Percentiles rank a stretch among this genome's conserved stretches.
Conservation (phyloP, 2,329 filamentous ascomycete genomes). For the Endocalyx cinctus region DNA sequence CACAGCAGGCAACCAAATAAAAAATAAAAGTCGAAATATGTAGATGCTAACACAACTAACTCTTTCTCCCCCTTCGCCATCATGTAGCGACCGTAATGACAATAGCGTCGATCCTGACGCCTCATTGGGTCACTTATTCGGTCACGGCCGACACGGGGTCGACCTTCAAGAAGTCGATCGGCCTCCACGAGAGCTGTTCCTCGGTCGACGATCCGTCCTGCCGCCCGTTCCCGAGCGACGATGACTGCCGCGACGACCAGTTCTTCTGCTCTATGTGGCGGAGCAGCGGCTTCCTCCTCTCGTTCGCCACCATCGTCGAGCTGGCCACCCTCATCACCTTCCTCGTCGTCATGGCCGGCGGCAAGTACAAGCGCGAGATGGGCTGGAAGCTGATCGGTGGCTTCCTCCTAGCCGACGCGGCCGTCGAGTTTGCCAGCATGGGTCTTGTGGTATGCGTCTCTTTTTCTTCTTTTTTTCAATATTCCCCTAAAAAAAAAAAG, state of each 20-base stretch:
- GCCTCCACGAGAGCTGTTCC: constrained; percentile 78
- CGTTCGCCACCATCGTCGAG: constrained; percentile 76
- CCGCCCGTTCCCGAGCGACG: constrained; percentile 60
- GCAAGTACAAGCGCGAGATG: constrained; percentile 71
- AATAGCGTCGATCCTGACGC: constrained; percentile 62
- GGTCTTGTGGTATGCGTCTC: constrained; percentile 68
- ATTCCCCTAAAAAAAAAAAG: too few species aligned
- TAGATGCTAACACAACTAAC: constrained; percentile 28
- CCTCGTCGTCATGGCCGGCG: constrained; percentile 69
- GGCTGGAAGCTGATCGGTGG: constrained; percentile 75
- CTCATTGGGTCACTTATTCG: constrained; percentile 66
- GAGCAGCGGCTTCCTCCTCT: constrained; percentile 81
- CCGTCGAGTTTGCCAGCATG: constrained; percentile 73
- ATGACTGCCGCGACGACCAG: constrained; percentile 63
- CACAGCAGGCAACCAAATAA: too few species aligned
- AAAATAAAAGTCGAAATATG: not conserved
- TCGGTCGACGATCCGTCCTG: constrained; percentile 60
- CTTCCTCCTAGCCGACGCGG: constrained; percentile 60
- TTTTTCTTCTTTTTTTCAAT: not conserved
- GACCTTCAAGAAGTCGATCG: constrained; percentile 57
- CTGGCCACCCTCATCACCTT: constrained; percentile 78
- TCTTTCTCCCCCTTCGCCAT: constrained; percentile 4
- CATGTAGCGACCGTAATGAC: constrained; percentile 66
- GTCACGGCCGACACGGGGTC: constrained; percentile 45
- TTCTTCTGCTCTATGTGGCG: constrained; percentile 93